Base-by-base conservation (phyloP, 257 asterid species). In the Asclepias syriaca region DNA sequence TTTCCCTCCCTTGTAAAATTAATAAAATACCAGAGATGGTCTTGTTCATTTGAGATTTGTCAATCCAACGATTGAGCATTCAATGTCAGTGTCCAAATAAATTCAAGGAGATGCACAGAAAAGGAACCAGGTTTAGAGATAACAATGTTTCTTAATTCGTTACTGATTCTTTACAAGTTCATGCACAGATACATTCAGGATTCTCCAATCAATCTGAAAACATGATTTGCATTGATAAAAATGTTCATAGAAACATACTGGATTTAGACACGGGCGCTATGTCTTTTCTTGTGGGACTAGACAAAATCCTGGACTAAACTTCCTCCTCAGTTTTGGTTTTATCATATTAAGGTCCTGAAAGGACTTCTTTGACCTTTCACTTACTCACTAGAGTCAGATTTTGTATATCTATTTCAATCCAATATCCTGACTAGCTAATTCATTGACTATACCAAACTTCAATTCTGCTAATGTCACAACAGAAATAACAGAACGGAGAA, bases 361-460 rank as follows among this genome's bases (percentile, higher is more conserved):
- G 69, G 11, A n/a, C 48, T 18, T 24, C 66, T 18, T 39, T 65
- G 49, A 39, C 48, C 49, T 66, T 65, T 32, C 48, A 43, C 48
- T 22, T 3, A 27, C 71, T 43, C 34, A 10, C 46, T 54, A 15
- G 43, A 50, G 27, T 21, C 39, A 40, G 8, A 50, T 19, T 19
- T 70, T 39, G 65, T 69, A 78, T 74, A 74, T 77, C 84, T 79
- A 81, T 84, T 75, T 83, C 63, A 58, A 79, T 82, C 78, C 86
- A 56, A 61, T 56, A 37, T 68, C 74, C 24, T 27, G 27, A 46
- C 22, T 45, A 40, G 53, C 78, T 66, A 76, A 58, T 71, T 66
- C 50, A 60, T 67, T 18, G 14, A 39, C 66, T 71, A 70, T 69
- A 34, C 39, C 74, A 54, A 67, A 56, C 83, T 37, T 77, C 74